Evolutionary conservation across 2,329 filamentous ascomycete genomes (phyloP), one percentile per base, ranked within the genome.

Genomic region (Curvularia verruculosa): DNA sequence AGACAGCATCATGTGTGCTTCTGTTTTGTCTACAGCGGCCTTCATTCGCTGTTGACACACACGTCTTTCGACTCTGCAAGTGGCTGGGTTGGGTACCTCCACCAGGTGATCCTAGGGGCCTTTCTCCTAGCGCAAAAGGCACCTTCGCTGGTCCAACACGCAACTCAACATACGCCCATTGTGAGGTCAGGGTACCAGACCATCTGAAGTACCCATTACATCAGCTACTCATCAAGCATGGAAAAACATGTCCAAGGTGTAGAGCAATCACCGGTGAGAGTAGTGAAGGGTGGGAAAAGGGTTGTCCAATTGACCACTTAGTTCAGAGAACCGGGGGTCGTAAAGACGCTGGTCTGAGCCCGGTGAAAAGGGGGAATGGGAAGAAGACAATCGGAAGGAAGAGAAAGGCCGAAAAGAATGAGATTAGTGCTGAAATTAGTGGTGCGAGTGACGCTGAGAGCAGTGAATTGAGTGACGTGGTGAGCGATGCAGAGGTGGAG

Each of bases 41-140:
- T 2, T 83, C 80, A 52, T 88, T 89, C 61, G 86, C 86, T 0
- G 86, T 88, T 8, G 86, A 89, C 62, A 89, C 86, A 1, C 86
- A 89, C 70, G 85, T 88, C 57, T 88, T 87, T 67, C 83, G 86
- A 1, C 80, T 88, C 13, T 83, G 81, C 63, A 83, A 83, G 50
- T 87, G 86, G 80, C 79, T 89, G 0, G 82, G 82, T 23, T 88
- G 86, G 86, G 78, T 87, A 1, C 86, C 86, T 0, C 71, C 79
- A 46, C 58, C 75, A 54, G 73, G 75, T 52, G 66, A 77, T 36
- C 60, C 68, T 13, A 61, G 67, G 36, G 71, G 72, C 23, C 63
- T 75, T 12, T 60, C 69, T 31, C 70, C 73, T 10, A 66, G 65
- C 7, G 61, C 63, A 3, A 78, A 78, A 59, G 78, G 78, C 21